Evolutionary conservation across 257 asterid genomes (phyloP).

Genomic region (Lycium ferocissimum): DNA sequence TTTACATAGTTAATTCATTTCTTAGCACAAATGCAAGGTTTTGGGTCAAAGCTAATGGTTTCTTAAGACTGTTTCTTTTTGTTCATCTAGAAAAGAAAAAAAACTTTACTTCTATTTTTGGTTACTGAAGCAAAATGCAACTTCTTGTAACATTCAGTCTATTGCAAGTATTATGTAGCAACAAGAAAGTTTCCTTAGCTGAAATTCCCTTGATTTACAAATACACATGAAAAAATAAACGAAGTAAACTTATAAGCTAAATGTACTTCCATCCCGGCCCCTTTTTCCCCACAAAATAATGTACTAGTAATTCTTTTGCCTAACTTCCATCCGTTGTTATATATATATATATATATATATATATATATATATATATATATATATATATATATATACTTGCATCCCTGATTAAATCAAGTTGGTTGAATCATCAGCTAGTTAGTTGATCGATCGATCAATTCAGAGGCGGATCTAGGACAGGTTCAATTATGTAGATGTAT

Average conservation of each 20-base stretch:
- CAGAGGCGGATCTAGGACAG: background rate
- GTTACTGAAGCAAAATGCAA: no score
- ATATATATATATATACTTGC: background rate
- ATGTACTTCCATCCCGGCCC: background rate
- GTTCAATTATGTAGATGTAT: background rate
- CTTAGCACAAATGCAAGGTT: no score
- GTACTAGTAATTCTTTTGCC: conserved; percentile 1
- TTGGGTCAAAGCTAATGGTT: no score
- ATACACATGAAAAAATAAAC: background rate
- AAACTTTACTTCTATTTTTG: no score
- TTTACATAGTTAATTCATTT: no score
- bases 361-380: background rate
- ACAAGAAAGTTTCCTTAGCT: background rate
- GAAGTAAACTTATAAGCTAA: background rate
- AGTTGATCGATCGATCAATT: background rate
- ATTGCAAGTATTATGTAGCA: background rate
- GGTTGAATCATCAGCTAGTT: background rate
- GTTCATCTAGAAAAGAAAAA: no score
- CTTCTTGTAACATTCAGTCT: no score
- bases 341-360: background rate
- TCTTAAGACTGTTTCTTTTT: no score
- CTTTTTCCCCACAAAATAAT: background rate
- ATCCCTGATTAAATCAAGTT: background rate
- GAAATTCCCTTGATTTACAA: background rate
- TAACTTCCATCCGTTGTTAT: conserved; percentile 8